Evolutionary conservation across 352 stramenopile genomes (phyloP), one percentile per base, ranked within the genome.

Genomic region (Globisporangium recalcitrans): DNA sequence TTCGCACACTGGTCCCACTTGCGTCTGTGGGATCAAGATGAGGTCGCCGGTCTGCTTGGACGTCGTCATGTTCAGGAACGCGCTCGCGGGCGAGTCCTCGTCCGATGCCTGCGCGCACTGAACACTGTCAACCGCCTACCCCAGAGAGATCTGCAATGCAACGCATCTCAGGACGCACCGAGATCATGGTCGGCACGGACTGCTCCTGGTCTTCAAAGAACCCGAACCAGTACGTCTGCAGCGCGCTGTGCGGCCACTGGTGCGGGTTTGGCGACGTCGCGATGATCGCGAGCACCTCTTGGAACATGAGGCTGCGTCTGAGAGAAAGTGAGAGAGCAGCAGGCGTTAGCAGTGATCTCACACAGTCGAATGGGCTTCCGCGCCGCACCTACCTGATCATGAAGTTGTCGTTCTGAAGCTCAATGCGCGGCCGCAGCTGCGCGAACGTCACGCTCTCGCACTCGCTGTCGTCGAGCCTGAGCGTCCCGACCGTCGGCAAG

Each of bases 151-250:
- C 8, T 6, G 34, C 7, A 54, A 24, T 34, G 1, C 24, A 22
- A 52, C 4, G 11, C 32, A 36, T 34, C 62, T 4, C 56, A 62
- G 16, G n/a, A 49, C 70, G 22, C 53, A 88, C 77, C 11, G 71
- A 62, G 51, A 91, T 76, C 24, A 84, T 66, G 10, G 58, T 68
- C 1, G 81, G 84, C 0, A 81, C 29, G 11, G 16, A 47, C 31
- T 86, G 68, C 48, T 74, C 69, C 21, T 75, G 52, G 52, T 85
- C 71, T 0, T 62, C 59, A 51, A 85, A 90, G 56, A 80, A 82
- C 6, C 82, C 78, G 48, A 91, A 88, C 78, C 82, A 88, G 59
- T 93, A 93, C 6, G 82, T 91, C 56, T 90, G 82, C 60, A 86
- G 65, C 40, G 78, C 69, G 48, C 78, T 90, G 5, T 69, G 42